Conservation (phyloP, 1,139 yeast genomes). For the Taiozyma sp. region DNA sequence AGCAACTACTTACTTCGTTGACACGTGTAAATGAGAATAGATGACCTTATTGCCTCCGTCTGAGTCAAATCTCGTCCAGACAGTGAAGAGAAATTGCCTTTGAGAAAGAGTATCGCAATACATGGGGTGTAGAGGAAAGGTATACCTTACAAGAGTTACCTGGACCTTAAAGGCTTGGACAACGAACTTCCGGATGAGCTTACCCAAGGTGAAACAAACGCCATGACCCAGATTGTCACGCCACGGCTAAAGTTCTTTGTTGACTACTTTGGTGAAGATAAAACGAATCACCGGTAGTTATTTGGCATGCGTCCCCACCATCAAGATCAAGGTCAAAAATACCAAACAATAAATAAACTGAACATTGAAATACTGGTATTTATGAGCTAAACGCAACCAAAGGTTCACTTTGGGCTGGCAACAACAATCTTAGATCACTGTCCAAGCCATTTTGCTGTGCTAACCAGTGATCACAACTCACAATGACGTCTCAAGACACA, state of each 20-base stretch:
- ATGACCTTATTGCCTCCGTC: neutral
- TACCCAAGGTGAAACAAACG: constrained; percentile 2
- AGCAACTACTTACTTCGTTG: too few relatives aligned
- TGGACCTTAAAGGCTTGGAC: constrained; percentile 34
- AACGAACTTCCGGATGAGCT: constrained; percentile 30
- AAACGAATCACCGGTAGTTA: constrained; percentile 34
- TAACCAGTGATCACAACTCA: too few relatives aligned
- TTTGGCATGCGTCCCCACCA: constrained; percentile 40
- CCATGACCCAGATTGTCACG: constrained; percentile 1
- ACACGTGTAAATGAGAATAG: neutral
- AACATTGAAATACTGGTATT: neutral
- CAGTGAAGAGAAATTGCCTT: neutral
- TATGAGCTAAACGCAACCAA: neutral
- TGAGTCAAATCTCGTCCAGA: neutral
- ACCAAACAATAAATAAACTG: too few relatives aligned
- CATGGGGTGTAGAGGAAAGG: neutral
- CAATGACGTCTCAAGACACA: neutral
- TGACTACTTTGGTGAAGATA: constrained; percentile 29
- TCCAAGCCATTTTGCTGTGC: too few relatives aligned
- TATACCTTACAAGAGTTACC: too few relatives aligned
- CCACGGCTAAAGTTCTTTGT: constrained; percentile 32
- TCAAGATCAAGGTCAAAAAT: constrained; percentile 9
- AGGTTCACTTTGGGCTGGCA: neutral
- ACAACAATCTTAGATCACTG: too few relatives aligned
- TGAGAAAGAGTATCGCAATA: neutral